These are phyloP conservation scores for Nitzschia sp. DNA, from an alignment of 108 stramenopile genomes.

Conservation along the genomic window DNA sequence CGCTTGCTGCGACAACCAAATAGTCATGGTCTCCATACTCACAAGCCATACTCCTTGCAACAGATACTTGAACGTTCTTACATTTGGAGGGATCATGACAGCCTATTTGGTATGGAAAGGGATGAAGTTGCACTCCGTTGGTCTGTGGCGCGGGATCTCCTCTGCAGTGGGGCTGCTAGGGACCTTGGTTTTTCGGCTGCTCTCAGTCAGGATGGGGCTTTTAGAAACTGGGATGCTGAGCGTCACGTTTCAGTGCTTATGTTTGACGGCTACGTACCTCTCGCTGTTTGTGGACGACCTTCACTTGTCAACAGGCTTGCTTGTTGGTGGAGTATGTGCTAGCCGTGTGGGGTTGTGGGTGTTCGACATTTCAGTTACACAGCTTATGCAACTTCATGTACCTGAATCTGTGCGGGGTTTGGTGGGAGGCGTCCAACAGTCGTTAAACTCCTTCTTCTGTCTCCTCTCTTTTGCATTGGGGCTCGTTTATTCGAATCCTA, in stretches of 20 bases:
- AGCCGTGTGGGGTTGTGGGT: conserved; percentile 72
- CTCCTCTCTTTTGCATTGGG: conserved; percentile 51
- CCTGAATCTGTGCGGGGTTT: conserved; percentile 49
- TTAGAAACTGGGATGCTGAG: conserved; percentile 56
- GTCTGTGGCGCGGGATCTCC: conserved; percentile 56
- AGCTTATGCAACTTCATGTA: conserved; percentile 58
- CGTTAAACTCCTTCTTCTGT: conserved; percentile 56
- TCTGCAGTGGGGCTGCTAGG: conserved; percentile 58
- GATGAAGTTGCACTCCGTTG: conserved; percentile 46
- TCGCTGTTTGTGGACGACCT: conserved; percentile 39
- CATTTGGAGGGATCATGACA: conserved; percentile 67
- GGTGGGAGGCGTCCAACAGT: conserved; percentile 63
- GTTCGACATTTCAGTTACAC: conserved; percentile 70
- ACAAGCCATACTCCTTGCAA: background rate
- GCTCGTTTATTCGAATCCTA: conserved; percentile 51
- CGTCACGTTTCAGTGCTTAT: conserved; percentile 48
- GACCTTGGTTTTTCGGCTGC: conserved; percentile 54
- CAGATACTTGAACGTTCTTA: conserved; percentile 55
- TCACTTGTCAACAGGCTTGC: conserved; percentile 29
- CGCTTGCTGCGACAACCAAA: conserved; percentile 11
- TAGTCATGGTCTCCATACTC: background rate
- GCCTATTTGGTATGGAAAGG: conserved; percentile 60
- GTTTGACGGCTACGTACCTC: conserved; percentile 36
- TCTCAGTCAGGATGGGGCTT: conserved; percentile 24
- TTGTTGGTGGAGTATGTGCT: conserved; percentile 56